These are phyloP conservation scores for Alternaria burnsii DNA, from an alignment of 2,329 filamentous ascomycete genomes.

Conservation along the genomic window DNA sequence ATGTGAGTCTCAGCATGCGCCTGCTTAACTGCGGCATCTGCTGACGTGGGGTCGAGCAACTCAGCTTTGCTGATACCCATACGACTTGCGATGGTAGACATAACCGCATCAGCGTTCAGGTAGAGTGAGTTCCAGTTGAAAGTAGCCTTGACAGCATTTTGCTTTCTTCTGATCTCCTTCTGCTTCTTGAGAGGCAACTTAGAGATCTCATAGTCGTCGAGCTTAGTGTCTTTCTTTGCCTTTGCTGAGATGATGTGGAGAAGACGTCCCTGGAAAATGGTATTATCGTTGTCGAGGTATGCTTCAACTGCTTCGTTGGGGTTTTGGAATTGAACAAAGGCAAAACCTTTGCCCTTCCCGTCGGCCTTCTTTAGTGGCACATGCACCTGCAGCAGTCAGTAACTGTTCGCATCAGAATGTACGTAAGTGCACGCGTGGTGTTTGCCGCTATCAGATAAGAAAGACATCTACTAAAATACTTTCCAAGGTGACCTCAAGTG, in stretches of 20 bases:
- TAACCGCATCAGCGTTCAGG: constrained; percentile 92
- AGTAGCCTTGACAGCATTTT: constrained; percentile 76
- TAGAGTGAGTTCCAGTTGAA: constrained; percentile 99
- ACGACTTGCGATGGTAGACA: constrained; percentile 85
- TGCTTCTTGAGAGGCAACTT: constrained; percentile 96
- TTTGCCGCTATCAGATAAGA: constrained; percentile 74
- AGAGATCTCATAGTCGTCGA: constrained; percentile 89
- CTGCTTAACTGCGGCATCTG: constrained; percentile 94
- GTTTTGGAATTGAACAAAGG: constrained; percentile 81
- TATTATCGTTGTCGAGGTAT: constrained; percentile 80
- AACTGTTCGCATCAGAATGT: constrained; percentile 3
- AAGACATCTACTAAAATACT: constrained; percentile 99
- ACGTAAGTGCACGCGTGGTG: background rate
- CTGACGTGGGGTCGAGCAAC: constrained; percentile 91
- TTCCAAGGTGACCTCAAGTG: constrained; percentile 90
- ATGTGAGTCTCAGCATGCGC: constrained; percentile 95
- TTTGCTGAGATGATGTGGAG: constrained; percentile 88
- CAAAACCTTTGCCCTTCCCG: constrained; percentile 86
- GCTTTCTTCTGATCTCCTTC: constrained; percentile 84
- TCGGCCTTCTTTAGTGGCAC: constrained; percentile 75
- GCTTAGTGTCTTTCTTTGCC: constrained; percentile 78
- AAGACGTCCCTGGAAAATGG: constrained; percentile 89
- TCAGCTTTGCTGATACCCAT: constrained; percentile 91
- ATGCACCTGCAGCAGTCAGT: constrained; percentile 73
- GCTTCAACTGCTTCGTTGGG: constrained; percentile 78